Percentiles rank a stretch among this genome's conserved stretches.
Evolutionary conservation across 306 rosid species (phyloP).

Genomic region (Fragaria nilgerrensis): DNA sequence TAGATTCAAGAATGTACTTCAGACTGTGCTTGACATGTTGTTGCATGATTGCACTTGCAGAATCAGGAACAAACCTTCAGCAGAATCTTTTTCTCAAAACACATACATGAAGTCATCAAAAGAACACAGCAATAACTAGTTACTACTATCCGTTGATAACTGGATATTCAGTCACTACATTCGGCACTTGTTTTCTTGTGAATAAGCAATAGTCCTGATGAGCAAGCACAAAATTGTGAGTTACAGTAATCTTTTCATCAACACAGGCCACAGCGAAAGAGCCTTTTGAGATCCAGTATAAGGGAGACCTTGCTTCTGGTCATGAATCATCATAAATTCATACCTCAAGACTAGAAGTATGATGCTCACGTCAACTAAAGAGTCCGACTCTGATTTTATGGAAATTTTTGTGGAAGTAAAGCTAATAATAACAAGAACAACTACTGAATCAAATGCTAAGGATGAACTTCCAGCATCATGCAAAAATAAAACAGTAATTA

Average conservation of each 20-base stretch:
- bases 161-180: too few species aligned
- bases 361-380: background rate
- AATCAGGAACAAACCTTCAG: too few species aligned
- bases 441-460: background rate
- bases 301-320: background rate
- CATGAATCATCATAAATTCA: background rate
- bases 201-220: background rate
- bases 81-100: too few species aligned
- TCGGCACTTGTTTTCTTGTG: background rate
- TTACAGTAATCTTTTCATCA: background rate
- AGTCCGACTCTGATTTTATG: background rate
- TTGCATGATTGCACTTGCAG: too few species aligned
- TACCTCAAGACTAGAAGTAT: background rate
- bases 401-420: too few species aligned
- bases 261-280: background rate
- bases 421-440: background rate
- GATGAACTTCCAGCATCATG: background rate
- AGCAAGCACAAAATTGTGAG: background rate
- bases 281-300: background rate
- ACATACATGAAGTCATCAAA: too few species aligned
- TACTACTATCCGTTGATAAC: too few species aligned
- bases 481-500: background rate
- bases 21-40: too few species aligned
- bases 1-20: too few species aligned
- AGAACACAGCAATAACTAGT: too few species aligned